phyloP scores from a whole-genome alignment of 805 yeast genomes.

The Pichia rugopelliculosa region DNA sequence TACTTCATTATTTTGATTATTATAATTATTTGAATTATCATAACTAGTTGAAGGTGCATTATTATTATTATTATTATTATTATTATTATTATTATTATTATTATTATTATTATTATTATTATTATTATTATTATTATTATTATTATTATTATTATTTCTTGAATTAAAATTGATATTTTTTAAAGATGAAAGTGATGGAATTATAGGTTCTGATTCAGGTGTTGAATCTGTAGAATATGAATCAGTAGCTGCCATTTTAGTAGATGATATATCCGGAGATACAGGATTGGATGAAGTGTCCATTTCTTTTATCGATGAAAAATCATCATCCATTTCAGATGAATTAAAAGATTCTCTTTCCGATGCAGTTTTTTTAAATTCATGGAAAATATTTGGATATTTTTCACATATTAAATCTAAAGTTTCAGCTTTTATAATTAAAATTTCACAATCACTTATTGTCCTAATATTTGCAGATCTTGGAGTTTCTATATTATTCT shows the following conservation, averaged over 20 bases:
- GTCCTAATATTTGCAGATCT: slow-evolving; percentile 63
- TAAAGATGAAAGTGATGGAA: background rate
- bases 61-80: background rate
- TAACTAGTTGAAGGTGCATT: background rate
- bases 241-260: background rate
- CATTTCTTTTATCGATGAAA: background rate
- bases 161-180: background rate
- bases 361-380: slow-evolving; percentile 54
- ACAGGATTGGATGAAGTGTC: too few relatives aligned
- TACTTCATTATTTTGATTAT: background rate
- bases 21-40: background rate
- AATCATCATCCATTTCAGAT: too few relatives aligned
- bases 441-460: slow-evolving; percentile 49
- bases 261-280: too few relatives aligned
- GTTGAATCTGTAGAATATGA: background rate
- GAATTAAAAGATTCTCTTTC: slow-evolving; percentile 31
- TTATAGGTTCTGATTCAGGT: too few relatives aligned
- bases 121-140: background rate
- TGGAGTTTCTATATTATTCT: slow-evolving; percentile 20
- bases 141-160: background rate
- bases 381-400: slow-evolving; percentile 52
- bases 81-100: background rate
- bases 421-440: slow-evolving; percentile 51
- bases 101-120: background rate
- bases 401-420: slow-evolving; percentile 46